Conservation (phyloP, 2,329 filamentous ascomycete species). For the Myriangium duriaei region DNA sequence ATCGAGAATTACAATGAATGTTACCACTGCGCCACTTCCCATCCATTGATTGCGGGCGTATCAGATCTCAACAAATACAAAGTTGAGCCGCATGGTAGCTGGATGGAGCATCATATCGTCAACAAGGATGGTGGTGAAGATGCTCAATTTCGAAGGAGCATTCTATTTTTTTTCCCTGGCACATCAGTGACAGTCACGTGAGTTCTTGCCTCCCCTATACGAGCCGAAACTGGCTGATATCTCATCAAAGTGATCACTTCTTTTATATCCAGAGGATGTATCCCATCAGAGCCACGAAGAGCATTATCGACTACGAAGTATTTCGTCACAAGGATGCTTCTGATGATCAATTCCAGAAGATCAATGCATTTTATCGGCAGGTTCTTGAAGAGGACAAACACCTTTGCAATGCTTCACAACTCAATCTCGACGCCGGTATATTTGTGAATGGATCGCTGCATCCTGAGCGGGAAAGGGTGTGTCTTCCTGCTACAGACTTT, state of each 20-base stretch:
- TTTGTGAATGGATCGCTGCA: slow-evolving; percentile 53
- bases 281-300: slow-evolving; percentile 38
- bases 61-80: no score
- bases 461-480: slow-evolving; percentile 42
- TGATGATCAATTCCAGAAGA: slow-evolving; percentile 45
- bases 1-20: slow-evolving; percentile 24
- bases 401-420: slow-evolving; percentile 46
- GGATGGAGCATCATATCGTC: no score
- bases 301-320: slow-evolving; percentile 50
- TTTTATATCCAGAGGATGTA: slow-evolving; percentile 53
- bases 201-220: no score
- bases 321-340: slow-evolving; percentile 48
- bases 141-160: no score
- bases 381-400: slow-evolving; percentile 54
- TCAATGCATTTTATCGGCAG: slow-evolving; percentile 49
- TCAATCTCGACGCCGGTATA: slow-evolving; percentile 48
- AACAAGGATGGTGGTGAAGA: no score
- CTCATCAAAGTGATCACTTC: slow-evolving; percentile 41
- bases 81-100: no score
- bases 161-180: slow-evolving; percentile 42
- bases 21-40: slow-evolving; percentile 49
- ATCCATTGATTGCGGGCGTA: slow-evolving; percentile 49
- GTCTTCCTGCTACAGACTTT: no score
- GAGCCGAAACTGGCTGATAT: slow-evolving; percentile 1
- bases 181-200: slow-evolving; percentile 40